Conservation (phyloP, 306 rosid species). For the Adenanthera pavonina region DNA sequence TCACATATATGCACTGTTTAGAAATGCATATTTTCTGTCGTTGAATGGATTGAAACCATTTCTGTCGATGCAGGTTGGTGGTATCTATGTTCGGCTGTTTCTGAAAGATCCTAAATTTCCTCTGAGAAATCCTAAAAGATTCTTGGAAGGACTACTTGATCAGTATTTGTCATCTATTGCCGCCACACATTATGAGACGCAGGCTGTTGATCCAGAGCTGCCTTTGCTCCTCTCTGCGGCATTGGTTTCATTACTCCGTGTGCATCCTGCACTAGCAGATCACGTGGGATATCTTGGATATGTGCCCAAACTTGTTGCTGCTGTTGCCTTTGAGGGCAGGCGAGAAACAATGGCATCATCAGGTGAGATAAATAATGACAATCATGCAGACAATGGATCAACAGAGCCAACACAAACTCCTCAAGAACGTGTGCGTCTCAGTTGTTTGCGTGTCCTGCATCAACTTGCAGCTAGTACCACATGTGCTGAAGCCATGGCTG, state of each 20-base stretch:
- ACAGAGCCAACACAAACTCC: slow-evolving; percentile 82
- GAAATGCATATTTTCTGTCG: slow-evolving; percentile 2
- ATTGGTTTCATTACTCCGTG: slow-evolving; percentile 90
- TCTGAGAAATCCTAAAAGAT: slow-evolving; percentile 96
- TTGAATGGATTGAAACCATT: slow-evolving; percentile 41
- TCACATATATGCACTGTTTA: slow-evolving; percentile 34
- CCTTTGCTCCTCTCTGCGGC: slow-evolving; percentile 98
- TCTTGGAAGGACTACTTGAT: slow-evolving; percentile 96
- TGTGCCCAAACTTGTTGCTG: slow-evolving; percentile 96
- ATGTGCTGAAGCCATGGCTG: slow-evolving; percentile 99
- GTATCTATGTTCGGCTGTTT: slow-evolving; percentile 92
- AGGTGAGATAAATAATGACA: slow-evolving; percentile 66
- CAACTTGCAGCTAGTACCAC: slow-evolving; percentile 98
- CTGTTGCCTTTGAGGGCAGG: slow-evolving; percentile 95
- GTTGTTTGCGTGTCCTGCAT: slow-evolving; percentile 97
- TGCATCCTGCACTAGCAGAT: slow-evolving; percentile 97
- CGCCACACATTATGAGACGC: slow-evolving; percentile 86
- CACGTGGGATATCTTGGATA: slow-evolving; percentile 99
- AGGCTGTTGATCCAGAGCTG: slow-evolving; percentile 85
- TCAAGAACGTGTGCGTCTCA: slow-evolving; percentile 96
- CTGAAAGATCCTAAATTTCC: slow-evolving; percentile 99
- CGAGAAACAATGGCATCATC: slow-evolving; percentile 96
- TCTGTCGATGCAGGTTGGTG: slow-evolving; percentile 83
- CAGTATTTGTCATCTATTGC: slow-evolving; percentile 96
- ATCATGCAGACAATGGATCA: slow-evolving; percentile 56